These are phyloP conservation scores for Colletotrichum viniferum DNA, from an alignment of 2,329 filamentous ascomycete genomes.

Conservation along the genomic window DNA sequence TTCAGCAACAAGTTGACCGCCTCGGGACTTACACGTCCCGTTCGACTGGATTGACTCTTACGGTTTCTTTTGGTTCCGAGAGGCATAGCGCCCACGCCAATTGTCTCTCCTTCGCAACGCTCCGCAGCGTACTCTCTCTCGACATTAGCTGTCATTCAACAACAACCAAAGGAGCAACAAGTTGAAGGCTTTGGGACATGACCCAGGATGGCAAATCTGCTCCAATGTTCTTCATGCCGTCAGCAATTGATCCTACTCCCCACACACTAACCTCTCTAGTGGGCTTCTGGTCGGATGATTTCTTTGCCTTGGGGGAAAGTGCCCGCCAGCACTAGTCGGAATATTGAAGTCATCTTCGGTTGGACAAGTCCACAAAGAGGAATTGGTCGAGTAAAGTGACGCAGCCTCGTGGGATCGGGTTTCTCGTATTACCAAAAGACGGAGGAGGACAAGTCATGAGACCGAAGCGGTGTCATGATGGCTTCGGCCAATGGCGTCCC, in stretches of 20 bases:
- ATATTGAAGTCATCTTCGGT: neutral
- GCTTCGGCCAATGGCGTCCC: neutral
- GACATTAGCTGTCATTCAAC: neutral
- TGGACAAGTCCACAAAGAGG: neutral
- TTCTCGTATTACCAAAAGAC: conserved; percentile 8
- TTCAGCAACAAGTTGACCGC: neutral
- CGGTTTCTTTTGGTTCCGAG: neutral
- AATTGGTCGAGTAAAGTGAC: neutral
- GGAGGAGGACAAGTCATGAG: conserved; percentile 4
- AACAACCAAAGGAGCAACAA: neutral
- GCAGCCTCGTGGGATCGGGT: neutral
- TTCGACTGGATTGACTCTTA: neutral
- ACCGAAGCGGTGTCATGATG: conserved; percentile 6
- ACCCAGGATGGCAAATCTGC: neutral
- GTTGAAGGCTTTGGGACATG: neutral
- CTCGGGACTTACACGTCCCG: neutral
- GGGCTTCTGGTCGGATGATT: neutral
- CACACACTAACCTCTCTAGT: neutral
- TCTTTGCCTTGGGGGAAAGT: neutral
- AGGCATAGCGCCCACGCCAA: neutral
- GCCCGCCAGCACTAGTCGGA: neutral
- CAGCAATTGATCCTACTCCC: conserved; percentile 7
- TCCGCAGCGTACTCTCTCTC: neutral
- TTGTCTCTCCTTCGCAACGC: neutral
- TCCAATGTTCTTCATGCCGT: neutral